Conservation (phyloP, 805 yeast genomes). For the Barnettozyma sp. region DNA sequence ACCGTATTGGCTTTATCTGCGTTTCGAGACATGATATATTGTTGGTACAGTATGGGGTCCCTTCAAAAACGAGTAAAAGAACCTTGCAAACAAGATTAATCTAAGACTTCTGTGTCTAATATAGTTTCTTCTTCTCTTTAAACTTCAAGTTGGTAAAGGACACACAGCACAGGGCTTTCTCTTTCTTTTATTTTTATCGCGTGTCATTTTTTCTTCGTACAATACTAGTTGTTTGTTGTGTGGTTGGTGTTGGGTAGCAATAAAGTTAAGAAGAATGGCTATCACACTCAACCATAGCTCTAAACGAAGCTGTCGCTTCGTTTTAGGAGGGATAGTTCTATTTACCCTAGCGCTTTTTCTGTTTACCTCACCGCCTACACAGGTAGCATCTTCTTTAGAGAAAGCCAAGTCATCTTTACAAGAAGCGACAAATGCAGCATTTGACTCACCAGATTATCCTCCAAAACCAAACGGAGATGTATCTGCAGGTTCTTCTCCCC, state of each 20-base stretch:
- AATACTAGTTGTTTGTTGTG: no score
- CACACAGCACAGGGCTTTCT: no score
- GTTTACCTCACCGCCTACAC: constrained; percentile 39
- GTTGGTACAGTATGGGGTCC: neutral
- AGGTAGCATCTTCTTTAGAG: constrained; percentile 29
- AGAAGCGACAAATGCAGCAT: constrained; percentile 8
- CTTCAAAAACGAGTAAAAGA: no score
- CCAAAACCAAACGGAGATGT: constrained; percentile 10
- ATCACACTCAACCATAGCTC: constrained; percentile 19
- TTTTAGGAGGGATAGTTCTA: constrained; percentile 44
- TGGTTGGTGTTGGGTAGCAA: no score
- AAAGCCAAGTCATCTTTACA: constrained; percentile 20
- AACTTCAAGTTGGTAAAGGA: no score
- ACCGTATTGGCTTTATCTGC: constrained; percentile 70
- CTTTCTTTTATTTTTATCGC: no score
- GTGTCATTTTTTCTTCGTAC: no score
- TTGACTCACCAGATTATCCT: constrained; percentile 12
- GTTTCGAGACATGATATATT: constrained; percentile 58
- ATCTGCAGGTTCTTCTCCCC: constrained; percentile 18
- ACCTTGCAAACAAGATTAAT: no score
- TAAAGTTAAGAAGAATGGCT: no score
- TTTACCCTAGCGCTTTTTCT: constrained; percentile 45
- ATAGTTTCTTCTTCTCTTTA: no score
- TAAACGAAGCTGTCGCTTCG: constrained; percentile 45
- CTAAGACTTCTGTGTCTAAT: no score